Evolutionary conservation across 1,284 basidiomycete genomes (phyloP).

Genomic region (Phellopilus nigrolimitatus): DNA sequence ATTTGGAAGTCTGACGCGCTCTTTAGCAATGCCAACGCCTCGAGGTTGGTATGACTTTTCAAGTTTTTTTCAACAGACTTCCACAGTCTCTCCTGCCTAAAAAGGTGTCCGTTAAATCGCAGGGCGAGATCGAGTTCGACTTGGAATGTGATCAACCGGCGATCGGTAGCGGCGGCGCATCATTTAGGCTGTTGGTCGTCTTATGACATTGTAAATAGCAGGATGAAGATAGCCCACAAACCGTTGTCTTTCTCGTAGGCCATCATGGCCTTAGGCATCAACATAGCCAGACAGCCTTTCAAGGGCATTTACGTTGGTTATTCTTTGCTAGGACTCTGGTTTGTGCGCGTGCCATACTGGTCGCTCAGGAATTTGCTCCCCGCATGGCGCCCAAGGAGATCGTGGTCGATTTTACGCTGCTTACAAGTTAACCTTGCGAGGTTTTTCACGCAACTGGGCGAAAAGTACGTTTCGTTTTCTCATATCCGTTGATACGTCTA

Average conservation of each 20-base stretch:
- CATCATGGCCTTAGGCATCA: not conserved
- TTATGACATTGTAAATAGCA: too few relatives aligned
- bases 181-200: too few relatives aligned
- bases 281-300: slow-evolving; percentile 4
- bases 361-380: slow-evolving; percentile 8
- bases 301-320: slow-evolving; percentile 9
- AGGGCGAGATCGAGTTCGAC: too few relatives aligned
- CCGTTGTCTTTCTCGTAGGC: not conserved
- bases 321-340: not conserved
- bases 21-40: too few relatives aligned
- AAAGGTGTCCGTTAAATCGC: too few relatives aligned
- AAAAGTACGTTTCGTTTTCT: not conserved
- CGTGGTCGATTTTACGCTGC: slow-evolving; percentile 10
- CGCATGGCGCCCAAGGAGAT: slow-evolving; percentile 15
- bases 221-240: not conserved
- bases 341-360: slow-evolving; percentile 12
- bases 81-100: too few relatives aligned
- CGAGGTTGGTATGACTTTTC: too few relatives aligned
- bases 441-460: not conserved
- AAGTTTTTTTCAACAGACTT: too few relatives aligned
- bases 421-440: slow-evolving; percentile 3
- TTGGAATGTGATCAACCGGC: too few relatives aligned
- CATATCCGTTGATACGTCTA: not conserved
- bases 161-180: too few relatives aligned
- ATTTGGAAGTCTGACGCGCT: too few relatives aligned